Percentiles rank a stretch among this genome's conserved stretches.
Conservation (phyloP, 176 grass and related monocot genomes). For the Carex myosuroides region DNA sequence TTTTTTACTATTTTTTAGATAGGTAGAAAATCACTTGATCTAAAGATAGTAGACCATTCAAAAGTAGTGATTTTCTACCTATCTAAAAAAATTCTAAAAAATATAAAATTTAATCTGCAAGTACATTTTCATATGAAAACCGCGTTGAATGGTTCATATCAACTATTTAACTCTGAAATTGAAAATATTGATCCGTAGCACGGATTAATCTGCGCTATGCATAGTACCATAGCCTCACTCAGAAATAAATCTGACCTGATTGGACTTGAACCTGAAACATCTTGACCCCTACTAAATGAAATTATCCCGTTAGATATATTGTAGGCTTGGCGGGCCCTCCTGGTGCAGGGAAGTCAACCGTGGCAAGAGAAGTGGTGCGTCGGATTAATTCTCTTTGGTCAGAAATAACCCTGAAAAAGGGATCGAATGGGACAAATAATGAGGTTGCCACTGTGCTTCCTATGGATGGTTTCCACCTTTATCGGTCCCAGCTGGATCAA, state of each 20-base stretch:
- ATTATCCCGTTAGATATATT: conserved; percentile 51
- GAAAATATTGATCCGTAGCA: no score
- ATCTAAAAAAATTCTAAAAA: no score
- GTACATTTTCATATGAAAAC: no score
- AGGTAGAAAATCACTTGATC: no score
- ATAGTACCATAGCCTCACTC: no score
- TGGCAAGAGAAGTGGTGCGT: conserved; percentile 68
- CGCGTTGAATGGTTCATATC: no score
- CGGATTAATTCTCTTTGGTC: conserved; percentile 63
- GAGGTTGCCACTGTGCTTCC: conserved; percentile 72
- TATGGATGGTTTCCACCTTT: conserved; percentile 98
- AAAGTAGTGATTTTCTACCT: no score
- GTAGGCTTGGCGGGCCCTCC: conserved; percentile 85
- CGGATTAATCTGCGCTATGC: no score
- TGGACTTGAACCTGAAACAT: neutral
- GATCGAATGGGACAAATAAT: conserved; percentile 17
- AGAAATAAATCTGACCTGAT: neutral
- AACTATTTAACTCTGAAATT: no score
- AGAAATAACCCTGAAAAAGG: conserved; percentile 30
- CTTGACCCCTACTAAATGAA: neutral
- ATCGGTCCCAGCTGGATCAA: conserved; percentile 78
- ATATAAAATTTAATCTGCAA: no score
- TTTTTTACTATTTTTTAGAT: no score
- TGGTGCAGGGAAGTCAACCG: conserved; percentile 86
- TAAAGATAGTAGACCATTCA: no score